Base-by-base conservation (phyloP, 257 asterid species). In the Solanum acaule region DNA sequence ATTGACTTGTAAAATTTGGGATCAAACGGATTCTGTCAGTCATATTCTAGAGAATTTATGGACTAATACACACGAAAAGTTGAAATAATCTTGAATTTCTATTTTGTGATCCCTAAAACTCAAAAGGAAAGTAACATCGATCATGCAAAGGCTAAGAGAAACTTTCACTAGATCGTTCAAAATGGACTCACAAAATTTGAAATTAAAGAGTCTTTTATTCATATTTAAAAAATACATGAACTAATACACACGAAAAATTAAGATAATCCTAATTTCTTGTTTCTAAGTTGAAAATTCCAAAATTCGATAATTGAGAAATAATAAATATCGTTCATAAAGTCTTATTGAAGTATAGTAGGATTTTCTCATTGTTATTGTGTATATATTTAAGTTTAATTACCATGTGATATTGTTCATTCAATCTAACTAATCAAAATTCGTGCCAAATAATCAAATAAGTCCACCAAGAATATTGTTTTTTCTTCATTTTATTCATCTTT, bases 1-100 rank as follows among this genome's bases (percentile, higher is more conserved):
- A 22, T 22, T 12, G 0, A 22, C 27, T 13, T 22, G 8, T 7
- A 59, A 59, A 8, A 20, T 59, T 8, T 1, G 25, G 12, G 25
- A 1, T 8, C 12, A 20, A 0, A 0, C 5, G 4, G 1, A 56
- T 3, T 59, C n/a, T 1, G 2, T 52, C 63, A 18, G n/a, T 56
- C 65, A 56, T 56, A 18, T 56, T 56, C 4, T 56, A 56, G 10
- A 56, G 0, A 56, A 56, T 56, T 18, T 2, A 18, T 56, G 25
- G 10, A 56, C 10, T 49, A 56, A 20, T 8, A 20, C 5, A 59
- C 5, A 59, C 4, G 0, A 59, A 59, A 59, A 22, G 4, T 8
- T 59, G 67, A 59, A 1, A 59, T 59, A 8, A 22, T 59, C 25
- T 0, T 22, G 4, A 59, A 22, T 59, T 59, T 59, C 0, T 1